These are phyloP conservation scores for Cyclotella kingstonii DNA, from an alignment of 108 stramenopile species.

Conservation along the genomic window DNA sequence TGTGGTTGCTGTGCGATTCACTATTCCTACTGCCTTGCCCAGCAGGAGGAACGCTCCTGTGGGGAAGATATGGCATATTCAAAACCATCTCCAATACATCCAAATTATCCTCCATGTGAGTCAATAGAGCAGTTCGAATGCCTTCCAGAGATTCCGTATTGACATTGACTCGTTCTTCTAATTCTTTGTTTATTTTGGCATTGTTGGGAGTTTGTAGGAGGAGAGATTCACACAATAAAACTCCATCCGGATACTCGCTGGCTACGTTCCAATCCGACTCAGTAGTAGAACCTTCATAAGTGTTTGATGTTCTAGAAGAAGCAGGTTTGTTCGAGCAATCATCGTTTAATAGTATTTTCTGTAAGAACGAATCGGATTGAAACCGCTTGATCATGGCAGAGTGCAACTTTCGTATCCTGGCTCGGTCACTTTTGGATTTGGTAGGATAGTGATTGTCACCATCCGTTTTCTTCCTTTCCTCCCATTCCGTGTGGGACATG, in stretches of 20 bases:
- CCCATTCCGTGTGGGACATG: background rate
- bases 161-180: slow-evolving; percentile 74
- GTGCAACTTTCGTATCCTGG: background rate
- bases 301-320: background rate
- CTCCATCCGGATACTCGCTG: slow-evolving; percentile 1
- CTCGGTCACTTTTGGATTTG: background rate
- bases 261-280: background rate
- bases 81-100: slow-evolving; percentile 62
- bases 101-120: slow-evolving; percentile 44
- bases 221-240: slow-evolving; percentile 25
- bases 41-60: background rate
- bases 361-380: no score
- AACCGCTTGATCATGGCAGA: background rate
- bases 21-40: background rate
- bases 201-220: slow-evolving; percentile 16
- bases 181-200: background rate
- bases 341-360: no score
- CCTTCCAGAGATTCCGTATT: slow-evolving; percentile 49
- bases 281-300: background rate
- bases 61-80: slow-evolving; percentile 57
- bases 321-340: background rate
- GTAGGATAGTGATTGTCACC: no score
- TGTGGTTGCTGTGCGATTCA: background rate
- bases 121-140: slow-evolving; percentile 50
- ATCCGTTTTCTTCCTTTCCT: background rate